These are phyloP conservation scores for Mimosa bimucronata DNA, from an alignment of 306 rosid genomes.

Conservation along the genomic window DNA sequence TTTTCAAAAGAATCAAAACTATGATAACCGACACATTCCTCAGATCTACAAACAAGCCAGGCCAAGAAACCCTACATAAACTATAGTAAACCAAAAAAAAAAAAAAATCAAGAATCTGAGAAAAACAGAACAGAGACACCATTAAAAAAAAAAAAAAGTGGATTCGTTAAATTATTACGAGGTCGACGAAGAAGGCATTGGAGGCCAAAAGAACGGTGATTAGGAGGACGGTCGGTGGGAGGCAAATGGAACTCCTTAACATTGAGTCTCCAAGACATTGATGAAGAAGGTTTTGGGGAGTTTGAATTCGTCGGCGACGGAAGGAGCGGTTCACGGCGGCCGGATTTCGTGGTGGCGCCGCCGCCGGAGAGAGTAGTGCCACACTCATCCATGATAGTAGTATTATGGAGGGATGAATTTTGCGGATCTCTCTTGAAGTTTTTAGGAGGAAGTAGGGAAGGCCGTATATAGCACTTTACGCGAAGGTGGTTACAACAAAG, in stretches of 20 bases:
- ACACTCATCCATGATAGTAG: slow-evolving; percentile 33
- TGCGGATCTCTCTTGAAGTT: background rate
- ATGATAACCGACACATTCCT: background rate
- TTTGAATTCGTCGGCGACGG: slow-evolving; percentile 13
- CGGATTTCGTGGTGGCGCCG: background rate
- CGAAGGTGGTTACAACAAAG: no score
- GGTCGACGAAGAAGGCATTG: slow-evolving; percentile 34
- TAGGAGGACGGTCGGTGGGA: background rate
- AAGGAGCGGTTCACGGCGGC: slow-evolving; percentile 36
- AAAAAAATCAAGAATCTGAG: background rate
- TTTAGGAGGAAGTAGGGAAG: no score
- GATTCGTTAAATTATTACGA: slow-evolving; percentile 23
- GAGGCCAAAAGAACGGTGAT: slow-evolving; percentile 9
- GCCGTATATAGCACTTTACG: background rate
- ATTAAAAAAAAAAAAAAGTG: background rate
- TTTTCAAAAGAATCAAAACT: background rate
- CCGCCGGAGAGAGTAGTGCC: background rate
- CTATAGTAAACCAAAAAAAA: background rate
- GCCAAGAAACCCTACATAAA: slow-evolving; percentile 6
- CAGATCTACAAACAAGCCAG: slow-evolving; percentile 21
- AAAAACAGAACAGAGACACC: background rate
- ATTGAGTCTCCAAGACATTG: slow-evolving; percentile 44
- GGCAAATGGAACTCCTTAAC: slow-evolving; percentile 43
- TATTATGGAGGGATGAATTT: background rate
- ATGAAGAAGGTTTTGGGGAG: background rate